Evolutionary conservation across 192 early-diverging fungal species (phyloP), one percentile per base, ranked within the genome.

Genomic region (Podila epigama): DNA sequence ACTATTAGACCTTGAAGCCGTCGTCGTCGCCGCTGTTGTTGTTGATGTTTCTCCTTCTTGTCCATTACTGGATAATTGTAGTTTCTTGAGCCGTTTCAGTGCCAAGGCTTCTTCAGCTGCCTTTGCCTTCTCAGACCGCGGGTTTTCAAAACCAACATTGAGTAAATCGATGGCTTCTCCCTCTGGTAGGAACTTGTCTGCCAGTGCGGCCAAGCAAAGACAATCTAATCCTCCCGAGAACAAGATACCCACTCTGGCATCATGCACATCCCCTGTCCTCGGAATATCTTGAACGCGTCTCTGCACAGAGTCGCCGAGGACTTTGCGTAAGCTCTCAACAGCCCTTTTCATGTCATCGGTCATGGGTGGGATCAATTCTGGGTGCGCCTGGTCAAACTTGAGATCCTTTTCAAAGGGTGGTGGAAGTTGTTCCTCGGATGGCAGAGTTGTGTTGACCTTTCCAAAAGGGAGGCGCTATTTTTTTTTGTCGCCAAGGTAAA

Each of bases 171-270:
- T 96, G 0, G 93, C 86, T 68, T 95, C 93, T 2, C 82, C 71
- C 0, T 66, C 40, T 2, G 95, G 92, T 7, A 97, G 73, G 44
- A 92, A 85, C 28, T 62, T 78, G 67, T 95, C 83, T 5, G 91
- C 88, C 7, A 98, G 83, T 0, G 93, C 95, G 0, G 97, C 96
- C 12, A 98, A 82, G 20, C 87, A 85, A 31, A 93, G 92, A 85
- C 97, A 98, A 80, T 98, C 97, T 10, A 98, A 70, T 16, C 97
- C 97, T 20, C 97, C 97, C 2, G 96, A 97, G 64, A 98, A 98
- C 44, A 98, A 68, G 27, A 97, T 84, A 0, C 84, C 94, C 3
- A 95, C 82, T 27, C 92, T 80, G 29, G 91, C 84, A 15, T 69
- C 58, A 32, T 71, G 63, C 25, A 32, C 27, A 63, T 75, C 84